Conservation (phyloP, 306 rosid genomes). For the Rubus idaeus region DNA sequence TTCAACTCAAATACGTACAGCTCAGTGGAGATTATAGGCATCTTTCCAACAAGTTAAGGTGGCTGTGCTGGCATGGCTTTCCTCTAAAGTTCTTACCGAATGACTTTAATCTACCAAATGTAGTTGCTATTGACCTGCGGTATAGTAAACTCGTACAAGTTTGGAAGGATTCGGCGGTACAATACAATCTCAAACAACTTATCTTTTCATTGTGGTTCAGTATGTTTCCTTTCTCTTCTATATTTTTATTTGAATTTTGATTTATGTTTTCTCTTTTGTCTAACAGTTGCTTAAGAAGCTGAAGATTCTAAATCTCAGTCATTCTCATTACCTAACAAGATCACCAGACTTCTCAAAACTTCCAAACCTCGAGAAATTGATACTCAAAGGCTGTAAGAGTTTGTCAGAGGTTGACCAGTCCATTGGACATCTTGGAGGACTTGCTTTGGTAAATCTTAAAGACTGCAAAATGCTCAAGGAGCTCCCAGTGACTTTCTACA, state of each 20-base stretch:
- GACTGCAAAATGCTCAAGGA: slow-evolving; percentile 20
- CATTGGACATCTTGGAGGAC: slow-evolving; percentile 22
- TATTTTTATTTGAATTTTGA: not conserved
- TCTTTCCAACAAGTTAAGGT: not conserved
- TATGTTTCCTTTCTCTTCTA: not conserved
- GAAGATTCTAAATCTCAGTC: slow-evolving; percentile 34
- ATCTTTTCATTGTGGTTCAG: not conserved
- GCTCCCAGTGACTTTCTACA: slow-evolving; percentile 28
- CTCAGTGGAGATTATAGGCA: not conserved
- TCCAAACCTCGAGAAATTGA: slow-evolving; percentile 40
- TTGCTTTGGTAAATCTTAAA: slow-evolving; percentile 34
- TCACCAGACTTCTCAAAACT: slow-evolving; percentile 40
- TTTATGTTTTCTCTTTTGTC: not conserved
- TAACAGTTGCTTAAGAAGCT: not conserved
- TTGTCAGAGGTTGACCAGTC: slow-evolving; percentile 13
- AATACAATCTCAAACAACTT: not conserved
- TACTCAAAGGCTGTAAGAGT: slow-evolving; percentile 30
- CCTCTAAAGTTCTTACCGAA: not conserved
- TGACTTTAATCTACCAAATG: not conserved
- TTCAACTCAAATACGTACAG: not conserved
- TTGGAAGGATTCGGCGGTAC: not conserved
- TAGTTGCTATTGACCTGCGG: not conserved
- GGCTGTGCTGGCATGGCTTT: not conserved
- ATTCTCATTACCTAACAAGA: slow-evolving; percentile 24
- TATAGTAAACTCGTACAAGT: not conserved